Percentiles rank a stretch among this genome's conserved stretches.
phyloP scores from a whole-genome alignment of 2,329 filamentous ascomycete genomes.

The Aspergillus pseudonomiae region DNA sequence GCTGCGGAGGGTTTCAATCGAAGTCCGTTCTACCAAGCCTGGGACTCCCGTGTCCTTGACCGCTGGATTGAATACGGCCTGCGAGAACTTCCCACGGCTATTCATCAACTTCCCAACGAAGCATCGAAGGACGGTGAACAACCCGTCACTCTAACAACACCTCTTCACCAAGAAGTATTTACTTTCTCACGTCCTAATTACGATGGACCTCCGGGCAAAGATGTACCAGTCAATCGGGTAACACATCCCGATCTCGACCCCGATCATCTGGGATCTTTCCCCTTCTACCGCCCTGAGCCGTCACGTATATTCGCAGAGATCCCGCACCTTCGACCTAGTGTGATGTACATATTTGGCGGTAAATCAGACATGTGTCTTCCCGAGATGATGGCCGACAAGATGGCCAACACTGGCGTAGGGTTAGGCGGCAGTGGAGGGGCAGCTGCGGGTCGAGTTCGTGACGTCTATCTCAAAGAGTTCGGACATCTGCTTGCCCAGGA shows the following conservation, averaged over 20 bases:
- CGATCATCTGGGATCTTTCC: constrained; percentile 31
- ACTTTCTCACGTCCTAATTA: constrained; percentile 53
- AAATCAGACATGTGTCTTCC: constrained; percentile 46
- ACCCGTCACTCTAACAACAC: constrained; percentile 71
- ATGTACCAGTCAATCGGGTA: constrained; percentile 41
- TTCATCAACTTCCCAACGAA: constrained; percentile 34
- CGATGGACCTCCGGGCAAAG: constrained; percentile 60
- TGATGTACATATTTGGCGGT: constrained; percentile 50
- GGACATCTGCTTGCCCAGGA: constrained; percentile 89
- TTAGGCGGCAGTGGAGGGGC: constrained; percentile 53
- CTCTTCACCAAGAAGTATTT: constrained; percentile 82
- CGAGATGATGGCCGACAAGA: constrained; percentile 44
- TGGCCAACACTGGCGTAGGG: constrained; percentile 43
- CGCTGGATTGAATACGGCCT: constrained; percentile 74
- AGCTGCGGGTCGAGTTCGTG: constrained; percentile 69
- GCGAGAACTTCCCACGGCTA: constrained; percentile 69
- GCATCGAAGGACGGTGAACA: constrained; percentile 30
- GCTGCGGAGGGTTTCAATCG: constrained; percentile 69
- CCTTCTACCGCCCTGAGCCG: constrained; percentile 51
- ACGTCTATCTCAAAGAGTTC: constrained; percentile 63
- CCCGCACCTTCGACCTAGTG: constrained; percentile 48
- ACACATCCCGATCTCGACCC: constrained; percentile 51
- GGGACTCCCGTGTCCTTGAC: constrained; percentile 80
- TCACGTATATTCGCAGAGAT: constrained; percentile 42
- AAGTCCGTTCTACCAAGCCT: constrained; percentile 75